Conservation (phyloP, 108 stramenopile species). For the Nitzschia inconspicua region DNA sequence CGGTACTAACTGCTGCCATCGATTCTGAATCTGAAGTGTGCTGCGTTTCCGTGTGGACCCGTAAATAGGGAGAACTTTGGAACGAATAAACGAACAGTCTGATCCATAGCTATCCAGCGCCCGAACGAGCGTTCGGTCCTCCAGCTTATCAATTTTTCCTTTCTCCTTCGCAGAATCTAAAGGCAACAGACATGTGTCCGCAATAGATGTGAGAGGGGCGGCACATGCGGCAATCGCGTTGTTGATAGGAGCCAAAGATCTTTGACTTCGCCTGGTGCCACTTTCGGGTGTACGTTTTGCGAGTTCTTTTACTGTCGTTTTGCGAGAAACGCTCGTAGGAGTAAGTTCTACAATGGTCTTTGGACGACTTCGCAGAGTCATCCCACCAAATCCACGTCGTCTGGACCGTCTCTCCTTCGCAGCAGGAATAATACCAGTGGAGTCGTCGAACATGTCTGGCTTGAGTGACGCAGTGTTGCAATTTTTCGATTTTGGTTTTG, state of each 20-base stretch:
- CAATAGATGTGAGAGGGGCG: no score
- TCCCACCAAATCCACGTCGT: slow-evolving; percentile 24
- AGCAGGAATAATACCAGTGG: background rate
- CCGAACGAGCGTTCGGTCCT: slow-evolving; percentile 27
- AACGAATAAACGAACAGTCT: slow-evolving; percentile 8
- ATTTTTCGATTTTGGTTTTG: background rate
- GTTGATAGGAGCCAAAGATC: slow-evolving; percentile 9
- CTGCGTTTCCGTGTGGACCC: slow-evolving; percentile 23
- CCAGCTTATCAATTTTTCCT: slow-evolving; percentile 6
- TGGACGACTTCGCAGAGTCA: slow-evolving; percentile 26
- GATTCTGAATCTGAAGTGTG: slow-evolving; percentile 13
- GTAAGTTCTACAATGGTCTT: background rate
- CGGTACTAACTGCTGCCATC: slow-evolving; percentile 9
- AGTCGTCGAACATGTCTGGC: background rate
- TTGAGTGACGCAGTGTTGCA: background rate
- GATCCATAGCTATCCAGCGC: slow-evolving; percentile 37
- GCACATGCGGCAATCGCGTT: background rate
- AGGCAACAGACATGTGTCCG: no score
- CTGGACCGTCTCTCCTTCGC: slow-evolving; percentile 5
- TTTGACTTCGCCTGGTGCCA: slow-evolving; percentile 16
- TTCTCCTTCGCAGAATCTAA: background rate
- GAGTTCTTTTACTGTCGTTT: slow-evolving; percentile 1
- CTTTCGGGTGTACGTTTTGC: background rate
- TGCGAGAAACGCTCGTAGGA: background rate
- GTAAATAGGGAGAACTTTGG: slow-evolving; percentile 25